Base-by-base conservation (phyloP, 2,329 filamentous ascomycete species). In the Exophiala lecanii-corni region DNA sequence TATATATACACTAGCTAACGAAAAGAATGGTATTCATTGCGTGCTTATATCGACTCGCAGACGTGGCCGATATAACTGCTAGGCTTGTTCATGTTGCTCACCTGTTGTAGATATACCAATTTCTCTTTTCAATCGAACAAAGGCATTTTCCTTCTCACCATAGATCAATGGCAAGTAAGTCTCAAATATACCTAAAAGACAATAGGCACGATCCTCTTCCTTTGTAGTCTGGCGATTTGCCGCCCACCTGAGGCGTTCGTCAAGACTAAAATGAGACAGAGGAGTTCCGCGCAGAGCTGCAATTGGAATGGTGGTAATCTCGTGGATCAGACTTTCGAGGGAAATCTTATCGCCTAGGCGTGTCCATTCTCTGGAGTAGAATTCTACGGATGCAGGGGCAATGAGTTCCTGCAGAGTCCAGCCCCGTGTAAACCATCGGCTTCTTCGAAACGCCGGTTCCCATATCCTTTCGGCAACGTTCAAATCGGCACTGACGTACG, bases 261-360 rank as follows among this genome's bases (percentile, higher is more conserved):
- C 21, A n/a, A n/a, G n/a, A n/a, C n/a, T n/a, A n/a, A n/a, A n/a
- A n/a, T n/a, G n/a, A n/a, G n/a, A n/a, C n/a, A n/a, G n/a, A n/a
- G n/a, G n/a, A n/a, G n/a, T n/a, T 16, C 45, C 48, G 3, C 36
- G 9, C 1, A 65, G 44, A 12, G 56, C 51, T 10, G 52, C 41
- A 12, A 36, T 38, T 6, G 47, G 50, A 28, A 66, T 65, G 2
- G 54, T 46, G 4, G 64, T 66, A 23, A 61, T 55, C 16, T 43
- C 32, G 3, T 55, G 50, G 9, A 64, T 40, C 3, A 36, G 18
- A 13, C 10, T 23, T 40, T 43, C 43, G 19, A 56, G 48, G 7
- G 33, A 47, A 17, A 40, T 39, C 25, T 50, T 54, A 18, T 40
- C 43, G 9, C 46, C 53, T 2, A 54, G 38, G 36, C 25, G 37